A percentile compares a stretch with the other conserved stretches of the same genome.
Evolutionary conservation across 176 grass and related monocot species (phyloP).

Genomic region (Lolium rigidum): DNA sequence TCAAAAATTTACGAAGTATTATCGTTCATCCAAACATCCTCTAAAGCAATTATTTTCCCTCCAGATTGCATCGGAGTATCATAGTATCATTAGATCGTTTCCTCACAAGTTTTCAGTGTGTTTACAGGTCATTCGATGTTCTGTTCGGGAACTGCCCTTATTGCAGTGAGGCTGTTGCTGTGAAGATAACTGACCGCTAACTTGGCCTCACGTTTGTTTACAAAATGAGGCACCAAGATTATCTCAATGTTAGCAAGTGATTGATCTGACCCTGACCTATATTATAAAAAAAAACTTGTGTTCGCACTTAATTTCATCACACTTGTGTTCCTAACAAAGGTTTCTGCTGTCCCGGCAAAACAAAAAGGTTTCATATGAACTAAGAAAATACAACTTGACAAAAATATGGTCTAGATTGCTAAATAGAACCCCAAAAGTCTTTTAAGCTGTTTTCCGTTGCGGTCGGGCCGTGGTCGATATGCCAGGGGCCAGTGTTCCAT

Average conservation of each 20-base stretch:
- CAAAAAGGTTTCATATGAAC: not conserved
- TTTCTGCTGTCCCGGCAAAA: no score
- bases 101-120: not conserved
- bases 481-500: no score
- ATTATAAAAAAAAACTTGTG: not conserved
- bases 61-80: not conserved
- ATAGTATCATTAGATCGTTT: not conserved
- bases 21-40: not conserved
- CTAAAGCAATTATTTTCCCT: not conserved
- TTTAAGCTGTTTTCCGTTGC: no score
- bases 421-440: no score
- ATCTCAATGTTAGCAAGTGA: not conserved
- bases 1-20: not conserved
- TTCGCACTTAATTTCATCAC: not conserved
- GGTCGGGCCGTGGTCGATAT: no score
- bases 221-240: not conserved
- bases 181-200: constrained; percentile 56
- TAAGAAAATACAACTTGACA: no score
- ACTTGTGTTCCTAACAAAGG: not conserved
- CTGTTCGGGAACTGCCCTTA: constrained; percentile 92
- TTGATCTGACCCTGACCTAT: not conserved
- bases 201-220: not conserved
- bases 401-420: no score
- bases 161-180: constrained; percentile 75
- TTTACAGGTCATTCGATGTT: constrained; percentile 73